These are phyloP conservation scores for Penicillium paneum DNA, from an alignment of 2,329 filamentous ascomycete genomes.

Conservation along the genomic window DNA sequence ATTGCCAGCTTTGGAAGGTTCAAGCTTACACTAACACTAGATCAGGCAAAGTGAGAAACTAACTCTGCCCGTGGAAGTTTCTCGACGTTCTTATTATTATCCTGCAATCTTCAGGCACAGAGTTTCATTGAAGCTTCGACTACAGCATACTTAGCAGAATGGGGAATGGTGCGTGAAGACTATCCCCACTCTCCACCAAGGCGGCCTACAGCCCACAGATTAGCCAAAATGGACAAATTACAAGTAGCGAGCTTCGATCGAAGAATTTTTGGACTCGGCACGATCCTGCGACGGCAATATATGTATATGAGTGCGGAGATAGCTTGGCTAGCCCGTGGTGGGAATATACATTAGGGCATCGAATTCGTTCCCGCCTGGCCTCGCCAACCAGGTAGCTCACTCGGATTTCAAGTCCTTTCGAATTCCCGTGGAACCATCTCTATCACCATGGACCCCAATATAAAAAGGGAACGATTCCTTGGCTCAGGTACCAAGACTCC, in stretches of 20 bases:
- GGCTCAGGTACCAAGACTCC: not conserved
- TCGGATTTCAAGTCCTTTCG: not conserved
- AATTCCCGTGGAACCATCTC: not conserved
- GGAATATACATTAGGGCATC: not conserved
- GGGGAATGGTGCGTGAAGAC: not conserved
- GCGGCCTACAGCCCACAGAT: not conserved
- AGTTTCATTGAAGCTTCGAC: not conserved
- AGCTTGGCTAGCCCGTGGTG: not conserved
- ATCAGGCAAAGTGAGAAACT: not conserved
- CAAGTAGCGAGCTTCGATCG: not conserved
- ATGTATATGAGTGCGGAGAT: slow-evolving; percentile 5
- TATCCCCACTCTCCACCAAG: slow-evolving; percentile 2
- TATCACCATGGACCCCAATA: not conserved
- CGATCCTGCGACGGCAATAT: not conserved
- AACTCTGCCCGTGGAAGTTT: slow-evolving; percentile 16
- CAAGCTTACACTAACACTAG: not conserved
- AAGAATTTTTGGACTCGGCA: not conserved
- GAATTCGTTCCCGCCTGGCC: not conserved
- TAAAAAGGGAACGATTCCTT: not conserved
- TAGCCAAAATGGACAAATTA: not conserved
- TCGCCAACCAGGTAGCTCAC: not conserved
- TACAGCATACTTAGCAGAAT: not conserved
- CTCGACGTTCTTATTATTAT: slow-evolving; percentile 2
- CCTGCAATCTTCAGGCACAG: not conserved
- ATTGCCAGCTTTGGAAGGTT: not conserved